Evolutionary conservation across 2,329 filamentous ascomycete species (phyloP), one percentile per base, ranked within the genome.

Genomic region (Fusarium pilosicola): DNA sequence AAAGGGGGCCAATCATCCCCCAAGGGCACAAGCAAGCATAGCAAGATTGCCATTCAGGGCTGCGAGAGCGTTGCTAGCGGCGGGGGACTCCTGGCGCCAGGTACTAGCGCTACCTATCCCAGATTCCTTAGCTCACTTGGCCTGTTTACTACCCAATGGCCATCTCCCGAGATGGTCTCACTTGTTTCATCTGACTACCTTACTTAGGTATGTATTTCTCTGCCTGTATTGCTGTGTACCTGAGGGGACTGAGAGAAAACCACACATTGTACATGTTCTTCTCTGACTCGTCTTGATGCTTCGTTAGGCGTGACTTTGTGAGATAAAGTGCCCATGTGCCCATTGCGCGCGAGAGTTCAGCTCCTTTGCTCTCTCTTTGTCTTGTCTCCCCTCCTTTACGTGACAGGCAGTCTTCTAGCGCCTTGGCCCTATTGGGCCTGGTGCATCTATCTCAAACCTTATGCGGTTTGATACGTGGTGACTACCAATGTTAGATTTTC

Each of bases 1-100:
- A 71, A 74, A 74, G 68, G 71, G 71, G 71, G 39, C 71, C 71
- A 74, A 74, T 74, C 71, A 74, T 36, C 22, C 18, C n/a, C 52
- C 24, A 26, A 56, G 20, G 26, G 32, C 36, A 20, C 28, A 38
- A 28, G 26, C 32, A 44, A 62, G 41, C 28, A 22, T 28, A 62
- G 28, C 28, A 63, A 68, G 60, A 51, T 63, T 68, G 60, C 59
- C 58, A 71, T 68, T 72, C 55, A 72, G 55, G 41, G 63, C 63
- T 61, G 36, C 30, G 38, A 45, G 61, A 73, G 30, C 34, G 71
- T 55, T 73, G 34, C 58, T 68, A 71, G 57, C 36, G 71, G 71
- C 62, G 56, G 59, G 58, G 67, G 24, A 55, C 71, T 56, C 48
- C 64, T 74, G 71, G 68, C 68, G 59, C 41, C 49, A 71, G 71